Base-by-base conservation (phyloP, 2,329 filamentous ascomycete species). In the Clarireedia monteithiana region DNA sequence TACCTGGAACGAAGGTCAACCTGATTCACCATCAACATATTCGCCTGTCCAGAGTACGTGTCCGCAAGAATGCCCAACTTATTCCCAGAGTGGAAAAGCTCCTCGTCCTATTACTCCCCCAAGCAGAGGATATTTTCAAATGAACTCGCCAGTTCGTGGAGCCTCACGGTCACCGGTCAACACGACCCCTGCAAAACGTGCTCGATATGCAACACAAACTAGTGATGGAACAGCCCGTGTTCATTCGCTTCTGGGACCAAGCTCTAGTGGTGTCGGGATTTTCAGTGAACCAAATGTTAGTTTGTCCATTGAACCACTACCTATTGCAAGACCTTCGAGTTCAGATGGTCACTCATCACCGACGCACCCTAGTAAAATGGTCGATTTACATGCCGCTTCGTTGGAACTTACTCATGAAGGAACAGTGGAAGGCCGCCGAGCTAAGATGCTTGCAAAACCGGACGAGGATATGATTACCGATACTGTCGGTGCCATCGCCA, bases 401-500 rank as follows among this genome's bases (percentile, higher is more conserved):
- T 45, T 58, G 23, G 48, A 55, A 23, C 63, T 62, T 30, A 57
- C 48, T 12, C 62, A 63, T 48, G 63, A 63, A 58, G 59, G 61
- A 45, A 62, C 60, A 20, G 60, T 58, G 12, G 61, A 64, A 34
- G 59, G 53, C 3, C 61, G 56, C 5, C 60, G 61, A 14, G 47
- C 34, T 14, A 56, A 39, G 14, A 39, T 34, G 9, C 27, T 36
- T 45, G 48, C 34, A 6, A 45, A 27, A 6, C n/a, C 17, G 10
- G 60, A 64, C n/a, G 67, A 89, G 59, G 80, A 87, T 66, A 78
- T 72, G 26, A 80, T 99, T 64, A 95, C 87, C 2, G 94, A 99
- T 74, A 99, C 94, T 12, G 91, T 99, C 58, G 94, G 95, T 46
- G 94, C 91, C 27, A 96, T 99, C 67, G 94, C 91, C 10, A 85